Evolutionary conservation across 2,329 filamentous ascomycete genomes (phyloP), one percentile per base, ranked within the genome.

Genomic region (Xylaria sp.): DNA sequence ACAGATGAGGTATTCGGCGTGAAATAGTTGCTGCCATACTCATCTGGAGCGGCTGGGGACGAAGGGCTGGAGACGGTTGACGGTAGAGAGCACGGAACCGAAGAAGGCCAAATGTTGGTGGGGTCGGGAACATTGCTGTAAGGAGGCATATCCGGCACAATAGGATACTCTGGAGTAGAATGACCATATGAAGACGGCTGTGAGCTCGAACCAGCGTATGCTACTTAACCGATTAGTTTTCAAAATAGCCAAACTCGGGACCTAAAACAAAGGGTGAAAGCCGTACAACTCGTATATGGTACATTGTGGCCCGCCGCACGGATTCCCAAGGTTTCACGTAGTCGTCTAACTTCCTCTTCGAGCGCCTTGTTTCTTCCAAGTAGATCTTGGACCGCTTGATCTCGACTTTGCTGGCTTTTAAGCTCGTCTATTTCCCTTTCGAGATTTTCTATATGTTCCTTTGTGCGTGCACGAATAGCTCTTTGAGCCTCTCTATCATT

Each of bases 401-500:
- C 82, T 52, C 80, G 78, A 71, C 75, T 78, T 52, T 82, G 78
- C 60, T 77, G 77, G 72, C 78, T 80, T 64, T 83, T 82, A 67
- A 96, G 84, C 67, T 94, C 90, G 58, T 88, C 84, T 64, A 96
- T 89, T 69, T 90, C 87, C 66, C 82, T 82, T 78, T 96, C 91
- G 53, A 96, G 81, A 21, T 82, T 82, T 73, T 95, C 92, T 71
- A 96, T 96, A 75, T 92, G 91, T 72, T 90, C 87, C 79, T 93
- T 94, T 40, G 93, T 96, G 70, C 93, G 86, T 76, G 93, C 91
- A 52, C 93, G 84, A 67, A 96, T 96, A 43, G 91, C 92, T 52
- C 93, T 86, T 78, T 97, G 93, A 43, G 93, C 93, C 77, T 96
- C 92, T 65, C 93, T 87, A 76, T 97, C 93, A 79, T 97, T 97